Base-by-base conservation (phyloP, 2,329 filamentous ascomycete species). In the Aspergillus cejpii region DNA sequence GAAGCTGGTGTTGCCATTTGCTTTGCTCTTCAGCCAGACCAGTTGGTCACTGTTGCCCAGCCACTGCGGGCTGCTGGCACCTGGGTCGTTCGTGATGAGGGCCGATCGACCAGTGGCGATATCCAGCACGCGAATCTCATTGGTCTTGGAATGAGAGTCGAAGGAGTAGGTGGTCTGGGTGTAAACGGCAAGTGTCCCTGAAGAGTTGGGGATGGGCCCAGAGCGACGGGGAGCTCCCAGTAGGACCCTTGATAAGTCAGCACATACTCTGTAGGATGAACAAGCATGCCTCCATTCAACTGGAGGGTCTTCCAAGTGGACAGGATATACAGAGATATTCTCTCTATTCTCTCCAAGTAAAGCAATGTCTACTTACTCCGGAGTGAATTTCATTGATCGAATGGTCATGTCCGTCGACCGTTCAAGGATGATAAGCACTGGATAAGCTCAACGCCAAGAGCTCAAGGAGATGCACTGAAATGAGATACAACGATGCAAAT, bases 161-260 rank as follows among this genome's bases (percentile, higher is more conserved):
- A 75, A 75, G 17, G 71, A 74, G 50, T 75, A 75, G n/a, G 66
- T 63, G 1, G 71, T 70, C 43, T 74, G 70, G 6, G 68, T 73
- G 54, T 72, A 74, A 8, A 74, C 62, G 5, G 69, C 67, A 21
- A 73, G 62, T 11, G 65, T 73, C n/a, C 72, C 72, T 19, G 67
- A 59, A 1, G 70, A 56, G 52, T 72, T 73, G 21, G 72, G 71
- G 40, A 66, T 52, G 31, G 67, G 71, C 31, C 68, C 59, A 26
- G 70, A 72, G 49, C 72, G 63, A 48, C 72, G 63, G 24, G 72
- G 72, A 43, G 72, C 70, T 51, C 65, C 67, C 44, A 75, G 61
- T 28, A 75, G 64, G 37, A 72, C 67, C 61, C 71, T 73, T 27
- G 6, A 38, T 19, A 6, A 21, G 12, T 54, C 10, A 51, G 44